phyloP scores from a whole-genome alignment of 2,329 filamentous ascomycete genomes.

The Cladosporium sp. region DNA sequence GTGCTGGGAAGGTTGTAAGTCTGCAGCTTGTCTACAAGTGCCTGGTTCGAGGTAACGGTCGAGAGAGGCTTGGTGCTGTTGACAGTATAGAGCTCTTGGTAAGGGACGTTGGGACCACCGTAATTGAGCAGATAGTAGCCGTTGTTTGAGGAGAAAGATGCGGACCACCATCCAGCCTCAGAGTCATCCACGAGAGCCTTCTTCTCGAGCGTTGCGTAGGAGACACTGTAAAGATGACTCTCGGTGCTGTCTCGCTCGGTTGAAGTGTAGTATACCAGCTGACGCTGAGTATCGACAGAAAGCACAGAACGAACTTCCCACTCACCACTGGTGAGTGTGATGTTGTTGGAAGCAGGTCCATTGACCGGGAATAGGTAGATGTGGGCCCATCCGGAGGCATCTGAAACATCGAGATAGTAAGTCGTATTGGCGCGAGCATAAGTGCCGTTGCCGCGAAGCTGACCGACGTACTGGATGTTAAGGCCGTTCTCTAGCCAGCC shows the following conservation, averaged over 20 bases:
- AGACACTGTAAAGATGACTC: constrained; percentile 64
- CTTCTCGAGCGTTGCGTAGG: constrained; percentile 51
- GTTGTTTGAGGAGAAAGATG: constrained; percentile 60
- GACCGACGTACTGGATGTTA: constrained; percentile 54
- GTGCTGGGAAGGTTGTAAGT: constrained; percentile 61
- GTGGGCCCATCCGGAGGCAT: constrained; percentile 62
- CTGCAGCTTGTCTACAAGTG: constrained; percentile 51
- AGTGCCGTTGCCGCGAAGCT: constrained; percentile 34
- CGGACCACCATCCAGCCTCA: constrained; percentile 56
- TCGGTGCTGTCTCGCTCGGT: constrained; percentile 64
- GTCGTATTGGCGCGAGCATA: constrained; percentile 32
- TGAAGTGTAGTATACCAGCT: constrained; percentile 61
- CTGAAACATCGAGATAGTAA: constrained; percentile 65
- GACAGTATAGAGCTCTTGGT: constrained; percentile 61
- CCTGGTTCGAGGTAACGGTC: constrained; percentile 58
- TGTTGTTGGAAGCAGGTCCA: constrained; percentile 43
- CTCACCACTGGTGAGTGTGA: constrained; percentile 59
- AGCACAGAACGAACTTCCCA: constrained; percentile 62
- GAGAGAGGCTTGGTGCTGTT: constrained; percentile 55
- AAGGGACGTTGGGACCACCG: constrained; percentile 62
- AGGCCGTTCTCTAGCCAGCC: constrained; percentile 61
- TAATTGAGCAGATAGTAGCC: constrained; percentile 66
- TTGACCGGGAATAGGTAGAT: constrained; percentile 60
- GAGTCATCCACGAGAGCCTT: constrained; percentile 60
- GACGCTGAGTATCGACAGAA: constrained; percentile 54